These are phyloP conservation scores for Neobulgaria alba DNA, from an alignment of 2,329 filamentous ascomycete species.

Conservation along the genomic window DNA sequence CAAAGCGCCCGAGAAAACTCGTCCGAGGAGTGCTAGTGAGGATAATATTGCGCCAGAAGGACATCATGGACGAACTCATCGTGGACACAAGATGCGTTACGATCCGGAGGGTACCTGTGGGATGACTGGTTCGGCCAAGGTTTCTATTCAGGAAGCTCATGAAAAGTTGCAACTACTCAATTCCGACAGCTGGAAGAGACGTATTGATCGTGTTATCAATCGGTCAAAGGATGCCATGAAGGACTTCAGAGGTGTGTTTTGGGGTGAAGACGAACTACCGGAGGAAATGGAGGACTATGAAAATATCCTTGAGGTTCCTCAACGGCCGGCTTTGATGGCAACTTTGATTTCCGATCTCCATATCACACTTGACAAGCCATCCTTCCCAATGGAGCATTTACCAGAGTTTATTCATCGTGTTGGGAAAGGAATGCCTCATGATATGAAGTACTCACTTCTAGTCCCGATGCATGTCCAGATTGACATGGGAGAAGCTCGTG, in stretches of 20 bases:
- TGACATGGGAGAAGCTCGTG: slow-evolving; percentile 79
- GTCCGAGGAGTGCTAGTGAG: slow-evolving; percentile 29
- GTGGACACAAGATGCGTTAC: slow-evolving; percentile 52
- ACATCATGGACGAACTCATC: slow-evolving; percentile 23
- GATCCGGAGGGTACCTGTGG: slow-evolving; percentile 69
- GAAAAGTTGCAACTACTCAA: slow-evolving; percentile 71
- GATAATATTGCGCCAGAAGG: slow-evolving; percentile 16
- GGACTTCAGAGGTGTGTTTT: slow-evolving; percentile 72
- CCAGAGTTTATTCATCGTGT: slow-evolving; percentile 79
- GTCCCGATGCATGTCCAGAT: slow-evolving; percentile 85
- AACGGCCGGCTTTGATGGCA: slow-evolving; percentile 75
- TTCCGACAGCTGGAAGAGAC: slow-evolving; percentile 81
- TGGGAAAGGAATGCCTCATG: slow-evolving; percentile 91
- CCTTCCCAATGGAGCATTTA: slow-evolving; percentile 73
- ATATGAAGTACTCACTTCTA: slow-evolving; percentile 84
- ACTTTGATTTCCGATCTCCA: slow-evolving; percentile 77
- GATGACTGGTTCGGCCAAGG: slow-evolving; percentile 62
- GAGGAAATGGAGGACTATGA: slow-evolving; percentile 78
- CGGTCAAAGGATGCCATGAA: slow-evolving; percentile 66
- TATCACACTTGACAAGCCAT: slow-evolving; percentile 82
- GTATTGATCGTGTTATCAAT: slow-evolving; percentile 69
- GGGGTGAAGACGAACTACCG: slow-evolving; percentile 71
- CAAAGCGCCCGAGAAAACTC: slow-evolving; percentile 17
- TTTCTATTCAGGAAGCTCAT: slow-evolving; percentile 69
- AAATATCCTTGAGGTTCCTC: slow-evolving; percentile 75